Percentiles rank a stretch among this genome's conserved stretches.
phyloP scores from a whole-genome alignment of 2,329 filamentous ascomycete genomes.

The Verticillium albo-atrum region DNA sequence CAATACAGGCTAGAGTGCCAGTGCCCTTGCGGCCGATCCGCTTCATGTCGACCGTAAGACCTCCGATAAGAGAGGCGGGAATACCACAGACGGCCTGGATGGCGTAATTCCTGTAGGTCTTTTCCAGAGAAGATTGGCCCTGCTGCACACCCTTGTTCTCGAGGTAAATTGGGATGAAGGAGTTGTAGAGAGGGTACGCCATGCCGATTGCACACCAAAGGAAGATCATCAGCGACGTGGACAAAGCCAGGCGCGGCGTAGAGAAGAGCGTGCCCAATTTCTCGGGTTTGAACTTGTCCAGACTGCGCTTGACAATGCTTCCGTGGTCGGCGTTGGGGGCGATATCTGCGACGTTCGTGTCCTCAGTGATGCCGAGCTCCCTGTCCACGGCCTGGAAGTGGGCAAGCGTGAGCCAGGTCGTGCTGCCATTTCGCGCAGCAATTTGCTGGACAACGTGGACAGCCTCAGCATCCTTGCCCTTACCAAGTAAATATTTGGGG shows the following conservation, averaged over 20 bases:
- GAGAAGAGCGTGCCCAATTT: conserved; percentile 53
- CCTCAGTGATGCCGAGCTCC: conserved; percentile 1
- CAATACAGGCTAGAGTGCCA: conserved; percentile 12
- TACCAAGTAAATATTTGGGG: conserved; percentile 33
- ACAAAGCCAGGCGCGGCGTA: conserved; percentile 37
- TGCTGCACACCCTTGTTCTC: conserved; percentile 15
- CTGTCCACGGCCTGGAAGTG: conserved; percentile 14
- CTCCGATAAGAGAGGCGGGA: conserved; percentile 8
- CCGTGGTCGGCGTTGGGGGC: conserved; percentile 3
- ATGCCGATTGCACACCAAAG: conserved; percentile 58
- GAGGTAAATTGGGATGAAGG: conserved; percentile 30
- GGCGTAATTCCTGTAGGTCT: conserved; percentile 14
- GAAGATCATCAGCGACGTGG: conserved; percentile 47
- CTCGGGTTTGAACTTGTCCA: conserved; percentile 44
- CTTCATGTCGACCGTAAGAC: conserved; percentile 14
- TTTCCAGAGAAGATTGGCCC: conserved; percentile 5
- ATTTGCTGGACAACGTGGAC: conserved; percentile 36
- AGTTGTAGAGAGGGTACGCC: conserved; percentile 52
- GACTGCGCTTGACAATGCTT: conserved; percentile 34
- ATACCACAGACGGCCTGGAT: conserved; percentile 17
- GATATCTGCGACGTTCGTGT: conserved; percentile 16
- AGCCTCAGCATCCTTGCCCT: conserved; percentile 32
- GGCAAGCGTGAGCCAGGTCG: conserved; percentile 19
- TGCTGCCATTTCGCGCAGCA: conserved; percentile 18
- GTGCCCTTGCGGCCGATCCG: conserved; percentile 15